These are phyloP conservation scores for Emergomyces pasteurianus DNA, from an alignment of 2,329 filamentous ascomycete genomes.

Conservation along the genomic window DNA sequence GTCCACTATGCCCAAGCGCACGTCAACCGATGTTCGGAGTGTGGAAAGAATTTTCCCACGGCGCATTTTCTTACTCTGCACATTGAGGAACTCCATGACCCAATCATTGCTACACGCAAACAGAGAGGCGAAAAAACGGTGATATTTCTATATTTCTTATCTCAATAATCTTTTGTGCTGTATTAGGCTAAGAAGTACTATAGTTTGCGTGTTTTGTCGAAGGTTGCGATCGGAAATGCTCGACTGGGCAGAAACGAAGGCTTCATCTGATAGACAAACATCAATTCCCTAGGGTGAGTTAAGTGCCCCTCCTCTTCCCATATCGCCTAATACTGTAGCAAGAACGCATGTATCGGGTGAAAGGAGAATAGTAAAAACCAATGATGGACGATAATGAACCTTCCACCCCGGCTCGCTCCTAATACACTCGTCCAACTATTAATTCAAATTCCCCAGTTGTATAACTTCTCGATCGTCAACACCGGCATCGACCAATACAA, in stretches of 20 bases:
- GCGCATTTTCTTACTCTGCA: constrained; percentile 69
- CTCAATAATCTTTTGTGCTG: neutral
- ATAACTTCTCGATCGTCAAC: constrained; percentile 77
- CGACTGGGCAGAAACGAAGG: constrained; percentile 68
- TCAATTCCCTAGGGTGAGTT: constrained; percentile 57
- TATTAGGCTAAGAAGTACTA: neutral
- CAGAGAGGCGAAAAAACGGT: constrained; percentile 81
- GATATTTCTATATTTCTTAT: neutral
- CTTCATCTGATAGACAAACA: constrained; percentile 93
- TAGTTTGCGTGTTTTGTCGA: constrained; percentile 86
- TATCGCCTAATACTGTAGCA: neutral
- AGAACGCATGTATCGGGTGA: too few species aligned
- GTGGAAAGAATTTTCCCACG: constrained; percentile 77
- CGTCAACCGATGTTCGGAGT: constrained; percentile 73
- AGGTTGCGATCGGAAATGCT: constrained; percentile 73
- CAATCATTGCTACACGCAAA: constrained; percentile 57
- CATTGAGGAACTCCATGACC: constrained; percentile 84
- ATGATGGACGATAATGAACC: neutral
- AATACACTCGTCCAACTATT: neutral
- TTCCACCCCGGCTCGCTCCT: neutral
- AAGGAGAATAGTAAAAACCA: neutral
- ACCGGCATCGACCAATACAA: constrained; percentile 77
- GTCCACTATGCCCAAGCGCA: constrained; percentile 73
- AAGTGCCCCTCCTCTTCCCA: neutral
- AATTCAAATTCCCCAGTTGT: constrained; percentile 40